Conservation (phyloP, 2,329 filamentous ascomycete genomes). For the Pseudohalonectria lignicola region DNA sequence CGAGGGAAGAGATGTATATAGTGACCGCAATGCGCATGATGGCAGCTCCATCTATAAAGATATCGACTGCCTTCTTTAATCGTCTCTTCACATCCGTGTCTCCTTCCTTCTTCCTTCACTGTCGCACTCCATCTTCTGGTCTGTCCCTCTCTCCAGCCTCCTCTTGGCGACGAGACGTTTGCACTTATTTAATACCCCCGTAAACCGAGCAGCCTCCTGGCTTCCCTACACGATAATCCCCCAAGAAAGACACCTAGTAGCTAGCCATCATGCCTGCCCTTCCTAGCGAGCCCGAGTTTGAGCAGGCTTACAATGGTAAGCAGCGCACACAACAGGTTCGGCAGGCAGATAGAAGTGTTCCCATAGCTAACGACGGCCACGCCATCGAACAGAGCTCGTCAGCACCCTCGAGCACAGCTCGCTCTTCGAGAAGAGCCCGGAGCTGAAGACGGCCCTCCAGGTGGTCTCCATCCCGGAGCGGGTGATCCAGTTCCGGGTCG, state of each 20-base stretch:
- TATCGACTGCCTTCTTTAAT: background rate
- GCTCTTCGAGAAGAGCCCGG: slow-evolving; percentile 87
- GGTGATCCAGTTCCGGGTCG: slow-evolving; percentile 91
- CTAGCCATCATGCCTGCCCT: slow-evolving; percentile 63
- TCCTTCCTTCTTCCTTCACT: background rate
- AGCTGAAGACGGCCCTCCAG: slow-evolving; percentile 84
- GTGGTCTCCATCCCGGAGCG: slow-evolving; percentile 89
- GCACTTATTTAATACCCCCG: too few relatives aligned
- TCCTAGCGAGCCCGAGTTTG: slow-evolving; percentile 86
- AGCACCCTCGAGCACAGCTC: slow-evolving; percentile 89
- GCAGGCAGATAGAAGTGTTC: background rate
- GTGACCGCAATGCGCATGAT: too few relatives aligned
- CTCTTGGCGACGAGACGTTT: too few relatives aligned
- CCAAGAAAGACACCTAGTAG: too few relatives aligned
- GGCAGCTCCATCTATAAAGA: slow-evolving; percentile 2
- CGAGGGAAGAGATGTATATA: too few relatives aligned
- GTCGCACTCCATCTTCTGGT: too few relatives aligned
- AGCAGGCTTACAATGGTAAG: slow-evolving; percentile 94
- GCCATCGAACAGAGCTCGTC: slow-evolving; percentile 75
- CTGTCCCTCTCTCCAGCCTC: too few relatives aligned
- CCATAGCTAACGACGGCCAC: slow-evolving; percentile 1
- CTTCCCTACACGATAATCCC: background rate
- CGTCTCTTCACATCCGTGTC: background rate
- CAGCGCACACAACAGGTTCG: slow-evolving; percentile 7
- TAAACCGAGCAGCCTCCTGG: background rate